Evolutionary conservation across 441 rosid species (phyloP).

Genomic region (Syzygium syzygioides): DNA sequence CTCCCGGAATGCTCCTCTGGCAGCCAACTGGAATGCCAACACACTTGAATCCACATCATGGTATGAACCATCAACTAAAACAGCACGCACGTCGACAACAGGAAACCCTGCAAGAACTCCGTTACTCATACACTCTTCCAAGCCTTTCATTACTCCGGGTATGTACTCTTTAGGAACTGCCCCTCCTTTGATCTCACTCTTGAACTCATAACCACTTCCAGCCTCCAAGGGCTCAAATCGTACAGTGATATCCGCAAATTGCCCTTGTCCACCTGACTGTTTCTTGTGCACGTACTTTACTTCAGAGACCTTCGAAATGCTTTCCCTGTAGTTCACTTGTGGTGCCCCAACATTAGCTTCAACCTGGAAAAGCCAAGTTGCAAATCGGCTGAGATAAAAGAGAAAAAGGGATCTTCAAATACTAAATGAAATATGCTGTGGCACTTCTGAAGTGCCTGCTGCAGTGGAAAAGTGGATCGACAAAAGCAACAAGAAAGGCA

Average conservation of each 20-base stretch:
- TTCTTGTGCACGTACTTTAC: conserved; percentile 90
- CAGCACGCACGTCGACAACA: conserved; percentile 85
- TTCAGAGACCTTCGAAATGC: conserved; percentile 78
- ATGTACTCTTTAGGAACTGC: conserved; percentile 79
- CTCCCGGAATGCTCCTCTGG: conserved; percentile 89
- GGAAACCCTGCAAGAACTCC: conserved; percentile 93
- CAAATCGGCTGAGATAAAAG: neutral
- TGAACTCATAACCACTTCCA: conserved; percentile 89
- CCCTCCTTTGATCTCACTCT: conserved; percentile 98
- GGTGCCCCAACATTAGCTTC: conserved; percentile 98
- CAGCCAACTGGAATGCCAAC: conserved; percentile 91
- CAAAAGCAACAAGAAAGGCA: neutral
- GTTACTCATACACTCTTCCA: conserved; percentile 80
- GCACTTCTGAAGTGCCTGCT: neutral
- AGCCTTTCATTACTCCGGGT: conserved; percentile 94
- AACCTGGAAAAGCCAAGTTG: conserved; percentile 38
- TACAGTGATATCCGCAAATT: conserved; percentile 89
- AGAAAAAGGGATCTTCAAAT: neutral
- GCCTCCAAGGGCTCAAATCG: conserved; percentile 86
- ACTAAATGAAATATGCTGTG: neutral
- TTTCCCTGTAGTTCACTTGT: conserved; percentile 97
- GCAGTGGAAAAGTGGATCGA: neutral
- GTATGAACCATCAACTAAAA: conserved; percentile 79
- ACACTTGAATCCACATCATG: conserved; percentile 95
- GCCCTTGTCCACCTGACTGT: conserved; percentile 95